These are phyloP conservation scores for Phytopythium litorale DNA, from an alignment of 352 stramenopile genomes.

Conservation along the genomic window DNA sequence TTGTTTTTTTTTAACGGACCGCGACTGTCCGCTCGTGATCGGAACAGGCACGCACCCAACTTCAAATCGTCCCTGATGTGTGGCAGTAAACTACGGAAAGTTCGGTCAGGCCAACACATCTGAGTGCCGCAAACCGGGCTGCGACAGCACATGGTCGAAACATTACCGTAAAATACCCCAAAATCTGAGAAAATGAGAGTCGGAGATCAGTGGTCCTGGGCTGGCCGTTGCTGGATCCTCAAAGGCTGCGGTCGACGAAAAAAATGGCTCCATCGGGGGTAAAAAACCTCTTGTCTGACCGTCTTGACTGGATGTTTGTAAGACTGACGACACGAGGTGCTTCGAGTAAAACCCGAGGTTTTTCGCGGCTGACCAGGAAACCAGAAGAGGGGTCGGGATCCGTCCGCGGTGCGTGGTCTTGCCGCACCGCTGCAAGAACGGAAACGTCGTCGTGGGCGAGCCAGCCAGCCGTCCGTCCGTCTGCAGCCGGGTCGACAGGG, in stretches of 20 bases:
- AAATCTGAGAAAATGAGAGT: slow-evolving; percentile 5
- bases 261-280: background rate
- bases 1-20: too few species aligned
- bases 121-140: background rate
- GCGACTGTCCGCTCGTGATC: background rate
- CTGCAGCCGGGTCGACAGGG: background rate
- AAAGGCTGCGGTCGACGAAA: slow-evolving; percentile 2
- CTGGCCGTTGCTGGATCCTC: slow-evolving; percentile 5
- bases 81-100: background rate
- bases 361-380: background rate
- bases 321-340: background rate
- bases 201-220: slow-evolving; percentile 4
- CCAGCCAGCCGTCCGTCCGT: background rate
- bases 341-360: background rate
- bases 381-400: background rate
- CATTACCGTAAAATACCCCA: background rate
- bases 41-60: background rate
- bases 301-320: background rate
- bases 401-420: background rate
- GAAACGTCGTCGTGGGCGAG: background rate
- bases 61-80: background rate
- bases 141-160: too few species aligned
- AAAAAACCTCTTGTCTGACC: background rate
- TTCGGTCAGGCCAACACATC: background rate
- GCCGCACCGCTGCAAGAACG: background rate